phyloP scores from a whole-genome alignment of 495 filamentous ascomycete genomes.

The Trichoderma orchidacearum region DNA sequence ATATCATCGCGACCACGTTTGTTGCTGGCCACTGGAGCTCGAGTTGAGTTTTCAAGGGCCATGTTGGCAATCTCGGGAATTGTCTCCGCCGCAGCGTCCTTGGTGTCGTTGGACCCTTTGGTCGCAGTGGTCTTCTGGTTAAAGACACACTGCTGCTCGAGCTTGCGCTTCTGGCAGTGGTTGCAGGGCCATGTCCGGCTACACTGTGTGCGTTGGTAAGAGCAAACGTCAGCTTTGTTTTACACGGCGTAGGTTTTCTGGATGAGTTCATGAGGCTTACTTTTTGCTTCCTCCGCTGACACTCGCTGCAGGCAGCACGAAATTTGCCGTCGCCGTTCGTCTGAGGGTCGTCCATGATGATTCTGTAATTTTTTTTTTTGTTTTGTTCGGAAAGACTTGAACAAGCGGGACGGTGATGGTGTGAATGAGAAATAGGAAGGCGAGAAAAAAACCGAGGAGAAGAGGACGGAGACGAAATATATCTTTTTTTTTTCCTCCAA shows the following conservation, averaged over 20 bases:
- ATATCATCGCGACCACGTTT: background rate
- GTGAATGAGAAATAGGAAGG: no score
- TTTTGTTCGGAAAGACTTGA: no score
- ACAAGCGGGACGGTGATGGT: no score
- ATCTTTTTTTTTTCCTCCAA: no score
- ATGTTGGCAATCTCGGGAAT: background rate
- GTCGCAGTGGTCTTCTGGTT: conserved; percentile 7
- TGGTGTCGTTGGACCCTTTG: background rate
- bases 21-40: background rate
- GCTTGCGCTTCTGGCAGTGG: conserved; percentile 24
- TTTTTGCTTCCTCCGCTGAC: conserved; percentile 30
- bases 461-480: background rate
- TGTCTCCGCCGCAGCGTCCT: background rate
- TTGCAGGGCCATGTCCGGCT: conserved; percentile 30
- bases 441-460: background rate
- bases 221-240: background rate
- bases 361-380: no score
- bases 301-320: conserved; percentile 17
- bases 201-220: conserved; percentile 14
- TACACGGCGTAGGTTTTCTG: background rate
- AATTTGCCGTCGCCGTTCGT: no score
- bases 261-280: conserved; percentile 11
- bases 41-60: background rate
- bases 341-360: no score
- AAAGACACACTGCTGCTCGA: conserved; percentile 25